phyloP scores from a whole-genome alignment of 2,329 filamentous ascomycete genomes.

The Venturia aucupariae region DNA sequence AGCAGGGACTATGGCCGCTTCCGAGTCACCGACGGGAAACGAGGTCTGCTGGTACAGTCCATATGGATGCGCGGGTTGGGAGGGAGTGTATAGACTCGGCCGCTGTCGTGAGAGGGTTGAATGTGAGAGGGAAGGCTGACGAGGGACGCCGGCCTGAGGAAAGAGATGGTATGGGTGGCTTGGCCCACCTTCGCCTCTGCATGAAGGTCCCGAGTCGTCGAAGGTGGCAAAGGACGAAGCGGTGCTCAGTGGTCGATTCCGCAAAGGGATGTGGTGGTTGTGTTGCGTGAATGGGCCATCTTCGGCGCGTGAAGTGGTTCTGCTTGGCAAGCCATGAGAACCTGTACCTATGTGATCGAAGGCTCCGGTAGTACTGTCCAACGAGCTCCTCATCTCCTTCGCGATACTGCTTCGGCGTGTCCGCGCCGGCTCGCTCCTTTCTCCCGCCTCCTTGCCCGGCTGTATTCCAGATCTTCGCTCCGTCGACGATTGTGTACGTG shows the following conservation, averaged over 20 bases:
- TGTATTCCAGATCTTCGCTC: not conserved
- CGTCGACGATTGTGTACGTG: not conserved
- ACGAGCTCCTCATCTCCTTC: conserved; percentile 17
- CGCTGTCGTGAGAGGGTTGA: conserved; percentile 49
- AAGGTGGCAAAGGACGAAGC: conserved; percentile 22
- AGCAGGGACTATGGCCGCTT: conserved; percentile 25
- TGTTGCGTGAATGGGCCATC: conserved; percentile 9
- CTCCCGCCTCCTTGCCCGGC: not conserved
- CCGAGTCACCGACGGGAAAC: conserved; percentile 38
- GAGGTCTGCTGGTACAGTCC: conserved; percentile 78
- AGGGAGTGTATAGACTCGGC: conserved; percentile 28
- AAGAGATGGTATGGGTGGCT: conserved; percentile 84
- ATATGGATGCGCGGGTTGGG: conserved; percentile 74
- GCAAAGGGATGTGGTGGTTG: conserved; percentile 8
- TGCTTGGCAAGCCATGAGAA: conserved; percentile 2
- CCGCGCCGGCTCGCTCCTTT: not conserved
- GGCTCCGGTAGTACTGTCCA: conserved; percentile 16
- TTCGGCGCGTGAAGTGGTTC: not conserved
- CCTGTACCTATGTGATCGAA: too few relatives aligned
- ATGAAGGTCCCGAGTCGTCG: conserved; percentile 50
- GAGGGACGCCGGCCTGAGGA: conserved; percentile 52
- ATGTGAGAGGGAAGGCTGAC: conserved; percentile 44
- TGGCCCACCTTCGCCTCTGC: conserved; percentile 60
- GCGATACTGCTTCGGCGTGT: conserved; percentile 10
- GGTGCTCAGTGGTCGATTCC: conserved; percentile 22